Percentiles rank a stretch among this genome's conserved stretches.
Conservation (phyloP, 1,284 basidiomycete genomes). For the Mrakiaceae sp. region DNA sequence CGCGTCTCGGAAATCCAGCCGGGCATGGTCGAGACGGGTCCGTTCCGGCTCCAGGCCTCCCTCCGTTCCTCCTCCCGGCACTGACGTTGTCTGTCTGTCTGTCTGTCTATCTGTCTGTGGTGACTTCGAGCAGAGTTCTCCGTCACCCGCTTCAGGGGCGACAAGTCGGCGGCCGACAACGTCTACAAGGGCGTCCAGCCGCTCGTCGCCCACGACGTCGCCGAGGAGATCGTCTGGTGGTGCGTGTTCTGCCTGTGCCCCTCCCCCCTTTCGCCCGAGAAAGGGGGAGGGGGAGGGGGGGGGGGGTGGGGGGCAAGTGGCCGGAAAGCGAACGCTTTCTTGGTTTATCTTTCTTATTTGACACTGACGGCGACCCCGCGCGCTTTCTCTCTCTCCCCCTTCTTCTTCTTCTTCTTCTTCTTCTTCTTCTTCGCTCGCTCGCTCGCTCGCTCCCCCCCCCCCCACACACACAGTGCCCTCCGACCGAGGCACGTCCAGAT, state of each 20-base stretch:
- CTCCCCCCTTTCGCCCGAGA: too few species aligned
- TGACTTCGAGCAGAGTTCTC: slow-evolving; percentile 53
- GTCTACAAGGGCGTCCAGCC: slow-evolving; percentile 82
- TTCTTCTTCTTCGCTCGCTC: too few species aligned
- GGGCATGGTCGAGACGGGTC: slow-evolving; percentile 69
- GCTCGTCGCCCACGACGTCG: slow-evolving; percentile 55
- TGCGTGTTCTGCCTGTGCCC: too few species aligned
- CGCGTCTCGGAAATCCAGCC: not conserved
- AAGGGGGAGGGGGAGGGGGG: too few species aligned
- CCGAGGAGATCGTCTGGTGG: slow-evolving; percentile 91
- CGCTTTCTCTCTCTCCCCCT: too few species aligned
- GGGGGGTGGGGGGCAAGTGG: too few species aligned
- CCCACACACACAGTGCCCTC: slow-evolving; percentile 48
- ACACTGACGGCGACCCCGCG: too few species aligned
- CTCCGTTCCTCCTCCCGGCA: not conserved
- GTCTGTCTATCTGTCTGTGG: slow-evolving; percentile 22
- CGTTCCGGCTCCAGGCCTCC: slow-evolving; percentile 10
- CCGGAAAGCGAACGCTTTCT: too few species aligned
- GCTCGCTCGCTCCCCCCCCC: too few species aligned
- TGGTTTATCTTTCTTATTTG: too few species aligned
- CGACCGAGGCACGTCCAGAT: slow-evolving; percentile 78
- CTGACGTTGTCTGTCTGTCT: not conserved
- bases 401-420: too few species aligned
- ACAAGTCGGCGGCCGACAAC: slow-evolving; percentile 63
- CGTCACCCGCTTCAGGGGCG: slow-evolving; percentile 72